Base-by-base conservation (phyloP, 805 yeast species). In the Novakomyces olei region DNA sequence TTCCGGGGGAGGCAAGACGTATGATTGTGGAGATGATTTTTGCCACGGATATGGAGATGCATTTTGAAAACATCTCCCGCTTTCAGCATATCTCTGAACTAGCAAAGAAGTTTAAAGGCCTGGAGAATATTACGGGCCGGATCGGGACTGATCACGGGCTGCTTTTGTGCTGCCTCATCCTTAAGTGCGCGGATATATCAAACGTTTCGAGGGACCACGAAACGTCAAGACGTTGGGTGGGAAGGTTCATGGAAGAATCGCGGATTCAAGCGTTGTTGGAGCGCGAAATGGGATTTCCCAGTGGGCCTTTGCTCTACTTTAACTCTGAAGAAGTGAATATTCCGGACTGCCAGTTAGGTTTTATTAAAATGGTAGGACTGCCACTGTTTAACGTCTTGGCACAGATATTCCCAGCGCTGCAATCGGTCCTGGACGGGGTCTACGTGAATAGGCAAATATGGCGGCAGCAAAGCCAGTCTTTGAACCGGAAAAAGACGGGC, bases 141-240 rank as follows among this genome's bases (percentile, higher is more conserved):
- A 27, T n/a, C 4, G 22, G 10, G 32, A 12, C 17, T 17, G 26
- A 7, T 15, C 15, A 33, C 47, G 9, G 35, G 41, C 36, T 60
- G 76, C 40, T 53, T 80, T 25, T 60, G 74, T 28, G 65, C 78
- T 17, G 54, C 81, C 37, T 61, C n/a, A n/a, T 85, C 38, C 69
- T 88, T 38, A 88, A 88, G 56, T 80, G 92, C 51, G 95, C 96
- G 2, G 98, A 88, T 54, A 80, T 88, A 29, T 78, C 93, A 18
- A 88, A 88, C 49, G 94, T 83, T 15, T 69, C 92, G 6, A 59
- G 96, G 38, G 80, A 83, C 4, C 55, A 78, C 36, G 55, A 64
- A 24, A 67, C 79, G 2, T 72, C 85, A 15, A 66, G 78, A 1
- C 72, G 74, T 53, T 83, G 95, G 95, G 94, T 92, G 4, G 55